Evolutionary conservation across 306 rosid species (phyloP), one percentile per base, ranked within the genome.

Genomic region (Medicago ruthenica): DNA sequence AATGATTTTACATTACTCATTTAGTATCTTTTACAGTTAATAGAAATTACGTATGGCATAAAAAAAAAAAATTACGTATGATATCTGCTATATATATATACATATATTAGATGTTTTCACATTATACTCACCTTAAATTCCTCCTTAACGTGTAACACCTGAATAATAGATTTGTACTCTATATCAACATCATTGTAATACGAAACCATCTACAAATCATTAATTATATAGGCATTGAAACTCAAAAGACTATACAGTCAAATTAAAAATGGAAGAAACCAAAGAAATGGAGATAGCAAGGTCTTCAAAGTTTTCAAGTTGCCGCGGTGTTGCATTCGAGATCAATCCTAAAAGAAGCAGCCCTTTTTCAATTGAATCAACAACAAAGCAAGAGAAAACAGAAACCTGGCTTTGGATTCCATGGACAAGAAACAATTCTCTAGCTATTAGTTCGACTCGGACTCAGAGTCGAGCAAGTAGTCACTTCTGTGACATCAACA

Each of bases 261-360:
- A 78, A 14, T 74, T 69, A 67, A 63, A 7, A 12, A 78, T 74
- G 83, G 79, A 74, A 68, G 78, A 76, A 69, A 40, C 15, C 58
- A 40, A 34, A 68, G 82, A 63, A 41, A 65, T 63, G 21, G 82
- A 82, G 76, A 47, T 85, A n/a, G 85, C 79, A 11, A 83, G 85
- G 73, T 83, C 7, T 34, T 34, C 37, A 34, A 34, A 34, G 37
- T 34, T 80, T 68, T 76, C 86, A 14, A 86, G 89, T 44, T 86
- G 87, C 21, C 85, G 85, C 13, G 89, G 89, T 22, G 87, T 86
- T 0, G 65, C 89, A 50, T 86, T 86, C 67, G 89, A 83, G 75
- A 86, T 82, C 70, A 80, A 83, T 77, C 71, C 83, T 0, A 80
- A 77, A 47, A 76, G 75, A 86, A 58, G 3, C 39, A 83, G 62